Evolutionary conservation across 1,139 yeast genomes (phyloP).

Genomic region (Taphrina flavorubra): DNA sequence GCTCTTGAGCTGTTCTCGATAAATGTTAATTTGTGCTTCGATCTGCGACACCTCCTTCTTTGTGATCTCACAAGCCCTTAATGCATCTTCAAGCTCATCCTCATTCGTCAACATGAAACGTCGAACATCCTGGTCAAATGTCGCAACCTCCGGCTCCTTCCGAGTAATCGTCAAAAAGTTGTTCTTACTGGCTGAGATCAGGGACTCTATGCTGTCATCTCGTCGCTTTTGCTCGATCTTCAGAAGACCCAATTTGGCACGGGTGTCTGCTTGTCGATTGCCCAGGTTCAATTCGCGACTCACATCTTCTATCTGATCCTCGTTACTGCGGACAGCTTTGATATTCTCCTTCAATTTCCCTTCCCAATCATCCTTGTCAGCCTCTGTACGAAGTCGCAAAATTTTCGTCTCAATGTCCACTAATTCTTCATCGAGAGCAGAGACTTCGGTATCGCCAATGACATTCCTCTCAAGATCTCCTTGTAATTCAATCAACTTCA

Average conservation of each 20-base stretch:
- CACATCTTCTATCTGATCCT: conserved; percentile 57
- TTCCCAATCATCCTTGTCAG: conserved; percentile 41
- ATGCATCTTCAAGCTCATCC: conserved; percentile 26
- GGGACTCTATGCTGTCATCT: conserved; percentile 21
- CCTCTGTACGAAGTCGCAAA: conserved; percentile 39
- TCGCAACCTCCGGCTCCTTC: conserved; percentile 3
- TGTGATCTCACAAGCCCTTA: conserved; percentile 8
- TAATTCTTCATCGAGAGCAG: conserved; percentile 54
- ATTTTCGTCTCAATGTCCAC: conserved; percentile 46
- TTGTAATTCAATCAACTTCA: conserved; percentile 53
- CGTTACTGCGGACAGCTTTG: conserved; percentile 50
- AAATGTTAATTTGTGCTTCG: conserved; percentile 41
- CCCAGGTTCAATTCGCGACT: conserved; percentile 55
- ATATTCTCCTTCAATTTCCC: conserved; percentile 41
- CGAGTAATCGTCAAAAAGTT: conserved; percentile 4
- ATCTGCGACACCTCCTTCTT: conserved; percentile 43
- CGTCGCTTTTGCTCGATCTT: conserved; percentile 42
- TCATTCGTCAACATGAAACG: background rate
- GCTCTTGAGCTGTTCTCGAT: conserved; percentile 35
- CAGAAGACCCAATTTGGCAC: conserved; percentile 45
- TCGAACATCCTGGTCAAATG: conserved; percentile 20
- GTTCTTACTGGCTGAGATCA: conserved; percentile 8
- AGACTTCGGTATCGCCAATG: conserved; percentile 56
- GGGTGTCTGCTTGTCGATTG: conserved; percentile 48
- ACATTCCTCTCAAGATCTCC: conserved; percentile 53